Evolutionary conservation across 768 basidiomycete species (phyloP), one percentile per base, ranked within the genome.

Genomic region (Trichaptum fuscoviolaceum): DNA sequence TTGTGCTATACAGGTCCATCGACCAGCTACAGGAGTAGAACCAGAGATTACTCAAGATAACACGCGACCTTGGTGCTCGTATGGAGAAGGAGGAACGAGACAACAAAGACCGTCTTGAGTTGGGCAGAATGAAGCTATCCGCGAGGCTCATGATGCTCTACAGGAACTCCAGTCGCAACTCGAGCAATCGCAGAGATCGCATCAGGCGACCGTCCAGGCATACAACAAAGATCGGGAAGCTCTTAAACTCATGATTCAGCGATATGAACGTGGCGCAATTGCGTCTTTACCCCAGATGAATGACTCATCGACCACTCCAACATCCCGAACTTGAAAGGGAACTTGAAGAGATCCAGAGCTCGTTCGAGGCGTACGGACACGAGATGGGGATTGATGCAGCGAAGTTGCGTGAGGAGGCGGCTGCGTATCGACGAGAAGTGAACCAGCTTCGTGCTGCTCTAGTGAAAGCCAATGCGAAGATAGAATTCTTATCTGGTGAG

Each of bases 151-250:
- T 67, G 88, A 92, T 64, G 88, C 92, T 0, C 94, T 99, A 71
- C 84, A 88, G 67, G 85, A 88, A 42, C 80, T 98, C 20, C 88
- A 88, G 20, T 80, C 85, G 17, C 89, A 95, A 74, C 80, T 97
- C 15, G 93, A 96, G 68, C 79, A 83, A 57, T 89, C 94, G 76
- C 89, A 91, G 77, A 87, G 86, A 75, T 82, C 81, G 74, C 83
- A 84, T 73, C 88, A 91, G 35, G 77, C 78, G n/a, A 82, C 88
- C 59, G 87, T 93, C 57, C 89, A 92, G 71, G 88, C 90, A 9
- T 92, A 91, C 66, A 84, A 90, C 77, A 92, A 92, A 76, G 96
- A 99, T 77, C 80, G 94, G 6, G 97, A 97, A 70, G 85, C 93
- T 59, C 83, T 96, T 69, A 89, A 87, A 71, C 83, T 84, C 52